Evolutionary conservation across 2,329 filamentous ascomycete genomes (phyloP), one percentile per base, ranked within the genome.

Genomic region (Phaeosphaeria sp.): DNA sequence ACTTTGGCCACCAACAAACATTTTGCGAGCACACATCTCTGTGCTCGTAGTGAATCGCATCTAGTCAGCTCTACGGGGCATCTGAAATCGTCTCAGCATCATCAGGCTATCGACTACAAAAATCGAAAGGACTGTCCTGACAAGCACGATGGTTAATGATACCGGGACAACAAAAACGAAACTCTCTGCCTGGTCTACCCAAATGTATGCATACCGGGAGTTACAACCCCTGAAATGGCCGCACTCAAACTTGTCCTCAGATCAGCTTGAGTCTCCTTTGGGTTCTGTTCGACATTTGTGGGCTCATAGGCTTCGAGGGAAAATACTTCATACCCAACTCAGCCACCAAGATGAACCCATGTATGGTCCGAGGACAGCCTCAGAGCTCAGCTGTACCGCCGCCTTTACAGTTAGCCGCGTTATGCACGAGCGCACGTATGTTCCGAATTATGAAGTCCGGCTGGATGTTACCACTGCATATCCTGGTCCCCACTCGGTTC

Each of bases 1-100:
- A 55, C 48, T 64, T 39, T 43, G 40, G 40, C 17, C 40, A 18
- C 20, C 40, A 21, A 6, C 13, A 18, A 21, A 4, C n/a, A 43
- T n/a, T 36, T 36, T 13, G 30, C 6, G 11, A 13, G 30, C 30
- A 36, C 30, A 36, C 30, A 13, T 13, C 30, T 36, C 11, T 36
- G 30, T 36, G 30, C 30, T 13, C 15, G 30, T 36, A 13, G 11
- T 36, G 30, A 36, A 7, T 13, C 15, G 30, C 11, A 36, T 36
- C 8, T 36, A 13, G 3, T 43, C 40, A 21, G 40, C 3, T 43
- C 8, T 43, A 6, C n/a, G 40, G 20, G 40, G n/a, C 40, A 11
- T 36, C n/a, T 36, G 8, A 7, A 36, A 3, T 36, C 30, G 30
- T 36, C 30, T 36, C 11, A 36, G 30, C 3, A 13, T 36, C 11